These are phyloP conservation scores for Stachybotrys elegans DNA, from an alignment of 2,329 filamentous ascomycete species.

Conservation along the genomic window DNA sequence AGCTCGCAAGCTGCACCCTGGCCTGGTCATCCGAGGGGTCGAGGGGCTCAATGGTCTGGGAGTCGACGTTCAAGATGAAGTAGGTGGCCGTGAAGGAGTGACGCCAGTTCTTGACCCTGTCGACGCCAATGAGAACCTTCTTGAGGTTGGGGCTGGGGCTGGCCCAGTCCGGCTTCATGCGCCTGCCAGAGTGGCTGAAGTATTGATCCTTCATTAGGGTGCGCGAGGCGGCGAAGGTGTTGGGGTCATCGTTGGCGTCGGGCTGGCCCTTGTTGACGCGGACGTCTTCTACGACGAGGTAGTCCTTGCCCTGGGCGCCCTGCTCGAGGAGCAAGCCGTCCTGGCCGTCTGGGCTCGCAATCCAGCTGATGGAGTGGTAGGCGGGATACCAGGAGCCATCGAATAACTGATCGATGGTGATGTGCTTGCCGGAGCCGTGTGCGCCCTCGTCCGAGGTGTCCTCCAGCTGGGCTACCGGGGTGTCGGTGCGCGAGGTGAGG, in stretches of 20 bases:
- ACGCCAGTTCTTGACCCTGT: constrained; percentile 74
- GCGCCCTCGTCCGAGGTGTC: constrained; percentile 65
- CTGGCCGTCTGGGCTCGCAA: constrained; percentile 66
- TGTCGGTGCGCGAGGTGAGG: constrained; percentile 59
- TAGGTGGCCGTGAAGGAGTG: constrained; percentile 84
- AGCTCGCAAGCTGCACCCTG: constrained; percentile 76
- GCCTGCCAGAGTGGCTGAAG: constrained; percentile 56
- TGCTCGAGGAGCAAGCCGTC: constrained; percentile 83
- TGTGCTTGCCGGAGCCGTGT: constrained; percentile 62
- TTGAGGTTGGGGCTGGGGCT: constrained; percentile 80
- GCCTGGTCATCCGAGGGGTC: constrained; percentile 62
- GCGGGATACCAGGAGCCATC: constrained; percentile 59
- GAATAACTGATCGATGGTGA: constrained; percentile 69
- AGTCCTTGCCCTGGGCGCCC: constrained; percentile 60
- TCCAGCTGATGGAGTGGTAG: constrained; percentile 69
- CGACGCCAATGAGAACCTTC: constrained; percentile 77
- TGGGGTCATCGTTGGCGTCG: constrained; percentile 26
- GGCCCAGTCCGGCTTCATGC: constrained; percentile 53
- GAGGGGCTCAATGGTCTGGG: constrained; percentile 71
- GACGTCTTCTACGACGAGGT: constrained; percentile 83
- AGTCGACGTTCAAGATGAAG: constrained; percentile 86
- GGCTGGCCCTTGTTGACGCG: constrained; percentile 36
- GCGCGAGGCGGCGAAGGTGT: constrained; percentile 42
- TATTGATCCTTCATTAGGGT: constrained; percentile 67
- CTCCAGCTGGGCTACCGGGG: constrained; percentile 54